Conservation (phyloP, 192 early-diverging fungal genomes). For the Podila clonocystis region DNA sequence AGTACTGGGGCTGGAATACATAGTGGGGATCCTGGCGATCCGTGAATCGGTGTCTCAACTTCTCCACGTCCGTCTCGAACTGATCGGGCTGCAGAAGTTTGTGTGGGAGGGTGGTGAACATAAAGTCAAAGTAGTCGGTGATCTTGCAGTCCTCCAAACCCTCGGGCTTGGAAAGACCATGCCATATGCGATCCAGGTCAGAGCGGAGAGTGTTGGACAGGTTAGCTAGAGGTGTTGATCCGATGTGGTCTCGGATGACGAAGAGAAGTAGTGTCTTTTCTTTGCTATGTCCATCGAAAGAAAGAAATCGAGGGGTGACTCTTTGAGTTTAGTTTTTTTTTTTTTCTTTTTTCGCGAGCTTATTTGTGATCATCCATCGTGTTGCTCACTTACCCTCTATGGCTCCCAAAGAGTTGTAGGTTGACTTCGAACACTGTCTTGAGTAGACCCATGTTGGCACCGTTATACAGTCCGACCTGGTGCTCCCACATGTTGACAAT, state of each 20-base stretch:
- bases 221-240: slow-evolving; percentile 85
- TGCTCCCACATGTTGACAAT: slow-evolving; percentile 99
- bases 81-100: slow-evolving; percentile 83
- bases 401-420: slow-evolving; percentile 90
- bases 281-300: slow-evolving; percentile 54
- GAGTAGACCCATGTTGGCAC: slow-evolving; percentile 98
- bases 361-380: neutral
- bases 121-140: slow-evolving; percentile 90
- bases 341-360: too few relatives aligned
- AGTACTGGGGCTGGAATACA: slow-evolving; percentile 86
- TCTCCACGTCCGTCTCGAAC: slow-evolving; percentile 76
- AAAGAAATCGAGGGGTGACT: neutral
- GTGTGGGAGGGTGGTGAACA: slow-evolving; percentile 90
- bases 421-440: slow-evolving; percentile 99
- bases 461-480: slow-evolving; percentile 98
- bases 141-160: slow-evolving; percentile 80
- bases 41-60: slow-evolving; percentile 77
- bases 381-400: slow-evolving; percentile 65
- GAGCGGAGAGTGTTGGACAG: slow-evolving; percentile 77
- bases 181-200: slow-evolving; percentile 94
- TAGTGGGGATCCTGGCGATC: slow-evolving; percentile 76
- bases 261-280: slow-evolving; percentile 95
- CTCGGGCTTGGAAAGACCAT: slow-evolving; percentile 87
- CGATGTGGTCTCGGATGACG: slow-evolving; percentile 96
- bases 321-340: too few relatives aligned